Evolutionary conservation across 345 rosid species (phyloP).

Genomic region (Eucalyptus virginea): DNA sequence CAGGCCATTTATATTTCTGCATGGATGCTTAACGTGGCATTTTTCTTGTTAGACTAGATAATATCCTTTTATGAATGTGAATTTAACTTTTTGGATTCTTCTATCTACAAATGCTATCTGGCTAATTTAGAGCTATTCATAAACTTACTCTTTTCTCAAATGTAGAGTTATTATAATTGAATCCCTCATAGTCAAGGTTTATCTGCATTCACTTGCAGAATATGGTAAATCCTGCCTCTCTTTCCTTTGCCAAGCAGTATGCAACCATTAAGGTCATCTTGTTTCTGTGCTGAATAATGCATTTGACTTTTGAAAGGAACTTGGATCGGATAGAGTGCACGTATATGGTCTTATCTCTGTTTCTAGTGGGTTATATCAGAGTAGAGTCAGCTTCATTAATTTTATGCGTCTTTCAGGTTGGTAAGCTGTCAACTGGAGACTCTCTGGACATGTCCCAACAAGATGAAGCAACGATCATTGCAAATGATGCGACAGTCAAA

Average conservation of each 20-base stretch:
- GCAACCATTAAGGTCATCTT: not conserved
- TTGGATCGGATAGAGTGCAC: not conserved
- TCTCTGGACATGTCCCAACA: conserved; percentile 85
- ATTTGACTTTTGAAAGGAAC: not conserved
- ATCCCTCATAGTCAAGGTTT: not conserved
- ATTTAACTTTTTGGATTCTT: not conserved
- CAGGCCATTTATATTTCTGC: not conserved
- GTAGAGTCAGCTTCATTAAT: not conserved
- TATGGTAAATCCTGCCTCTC: not conserved
- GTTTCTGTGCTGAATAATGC: not conserved
- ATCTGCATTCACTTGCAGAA: not conserved
- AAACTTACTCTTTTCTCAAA: not conserved
- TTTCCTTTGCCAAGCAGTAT: not conserved
- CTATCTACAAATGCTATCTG: not conserved
- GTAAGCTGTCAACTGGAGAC: conserved; percentile 91
- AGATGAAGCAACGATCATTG: conserved; percentile 59
- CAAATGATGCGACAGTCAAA: conserved; percentile 83
- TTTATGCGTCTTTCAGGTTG: conserved; percentile 32
- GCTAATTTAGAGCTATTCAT: not conserved
- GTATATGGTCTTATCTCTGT: not conserved
- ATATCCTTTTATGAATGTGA: not conserved
- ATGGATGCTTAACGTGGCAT: not conserved
- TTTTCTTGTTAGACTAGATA: not conserved
- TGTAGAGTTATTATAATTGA: not conserved
- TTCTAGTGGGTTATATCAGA: not conserved